Evolutionary conservation across 73 alveolate genomes (phyloP), one percentile per base, ranked within the genome.

Genomic region (Tetrahymena thermophila): DNA sequence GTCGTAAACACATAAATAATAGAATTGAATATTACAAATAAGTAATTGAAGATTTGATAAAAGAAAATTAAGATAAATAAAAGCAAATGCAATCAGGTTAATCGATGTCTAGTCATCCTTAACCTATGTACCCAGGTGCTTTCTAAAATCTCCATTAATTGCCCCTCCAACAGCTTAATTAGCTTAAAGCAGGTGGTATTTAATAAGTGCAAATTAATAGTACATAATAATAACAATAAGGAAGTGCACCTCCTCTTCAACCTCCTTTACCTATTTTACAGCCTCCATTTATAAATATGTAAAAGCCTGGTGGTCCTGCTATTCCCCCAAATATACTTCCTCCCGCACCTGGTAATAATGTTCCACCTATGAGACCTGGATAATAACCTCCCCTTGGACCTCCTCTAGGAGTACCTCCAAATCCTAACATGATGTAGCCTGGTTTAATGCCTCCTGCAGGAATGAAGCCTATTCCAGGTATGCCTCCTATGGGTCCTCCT

Each of bases 21-120:
- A 99, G 99, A 97, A 97, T 99, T 85, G 99, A 99, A 96, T 99
- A 99, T 98, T 99, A 97, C 96, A 96, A 99, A 16, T 99, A 99
- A 94, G 98, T 98, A 40, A 94, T 99, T 96, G 98, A 96, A 35
- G 99, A 99, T 85, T 44, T 95, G 89, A 71, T 28, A 4, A 71
- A 71, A 71, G 89, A 71, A 25, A 71, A 71, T 31, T 71, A 2
- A 71, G 89, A 71, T 71, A 71, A 71, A 71, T 71, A 28, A 71
- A 71, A 71, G n/a, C n/a, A 71, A 71, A 71, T 71, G 89, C 89
- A 71, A 25, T 71, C 89, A 28, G 89, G 89, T 31, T 71, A 71
- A 25, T 71, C 89, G 31, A 71, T 71, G 35, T 71, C 89, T 50
- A 71, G 35, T 31, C 89, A 50, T 50, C 89, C 89, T 71, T 71